Evolutionary conservation across 352 stramenopile genomes (phyloP), one percentile per base, ranked within the genome.

Genomic region (Phytophthora tubulina): DNA sequence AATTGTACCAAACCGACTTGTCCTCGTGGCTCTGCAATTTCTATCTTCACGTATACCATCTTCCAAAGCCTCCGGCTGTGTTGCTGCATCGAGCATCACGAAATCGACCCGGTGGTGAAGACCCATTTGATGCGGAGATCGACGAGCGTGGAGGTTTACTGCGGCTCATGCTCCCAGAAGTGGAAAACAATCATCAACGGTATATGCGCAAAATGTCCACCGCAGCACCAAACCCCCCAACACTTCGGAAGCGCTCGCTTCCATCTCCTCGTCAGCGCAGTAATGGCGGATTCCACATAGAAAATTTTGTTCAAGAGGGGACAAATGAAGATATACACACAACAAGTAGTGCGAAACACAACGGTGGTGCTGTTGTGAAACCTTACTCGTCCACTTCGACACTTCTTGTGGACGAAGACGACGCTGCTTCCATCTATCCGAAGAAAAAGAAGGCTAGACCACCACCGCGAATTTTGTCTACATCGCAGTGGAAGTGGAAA

Each of bases 11-110:
- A 46, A 52, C 70, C 3, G 88, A 97, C 68, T 73, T 98, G 35
- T 88, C 84, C 1, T 75, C 78, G 3, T 98, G 93, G 93, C 79
- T 98, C 21, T 94, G 89, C 45, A 98, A 98, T 54, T 62, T 98
- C 15, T 98, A 98, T 70, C 52, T 98, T 21, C 86, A 96, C 48
- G 79, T 96, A 4, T 68, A 66, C 27, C 76, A 84, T 13, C 51
- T 85, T 48, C 70, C 72, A 8, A 80, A 82, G 33, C 67, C 82
- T 63, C 54, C 61, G 27, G 33, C 53, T 41, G 52, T 69, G 9
- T 42, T 73, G 3, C 35, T 75, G 49, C 65, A 73, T 49, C 53
- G 52, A 56, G 5, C 39, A 35, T 48, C n/a, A 56, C 55, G 33
- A 21, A 42, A 60, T 49, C 15, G 41, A 64, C 1, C 38, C 30